Conservation (phyloP, 306 rosid species). For the Benincasa hispida region DNA sequence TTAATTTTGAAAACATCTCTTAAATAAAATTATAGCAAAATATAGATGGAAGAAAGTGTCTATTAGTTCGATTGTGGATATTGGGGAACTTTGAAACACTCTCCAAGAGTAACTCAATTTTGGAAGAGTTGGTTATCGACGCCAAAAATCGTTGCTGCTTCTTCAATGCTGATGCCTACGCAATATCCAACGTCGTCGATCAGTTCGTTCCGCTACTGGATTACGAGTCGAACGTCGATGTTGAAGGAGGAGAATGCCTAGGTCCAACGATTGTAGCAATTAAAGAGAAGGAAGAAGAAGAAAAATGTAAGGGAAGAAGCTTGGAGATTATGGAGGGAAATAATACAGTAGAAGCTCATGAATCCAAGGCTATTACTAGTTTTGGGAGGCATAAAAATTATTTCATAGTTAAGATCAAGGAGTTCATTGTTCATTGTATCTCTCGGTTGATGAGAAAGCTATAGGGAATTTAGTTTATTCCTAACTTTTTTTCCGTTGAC, state of each 20-base stretch:
- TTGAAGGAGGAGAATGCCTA: not conserved
- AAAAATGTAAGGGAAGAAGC: not conserved
- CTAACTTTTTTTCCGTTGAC: too few species aligned
- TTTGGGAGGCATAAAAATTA: not conserved
- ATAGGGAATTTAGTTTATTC: not conserved
- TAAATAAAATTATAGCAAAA: not conserved
- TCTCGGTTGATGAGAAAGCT: not conserved
- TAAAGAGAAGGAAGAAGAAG: not conserved
- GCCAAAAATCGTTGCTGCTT: conserved; percentile 44
- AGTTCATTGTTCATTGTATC: not conserved
- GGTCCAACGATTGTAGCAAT: too few species aligned
- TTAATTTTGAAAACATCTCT: too few species aligned
- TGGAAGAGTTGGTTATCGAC: conserved; percentile 44
- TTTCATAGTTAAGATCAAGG: not conserved
- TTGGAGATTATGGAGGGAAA: not conserved
- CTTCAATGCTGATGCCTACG: conserved; percentile 46
- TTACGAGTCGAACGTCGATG: not conserved
- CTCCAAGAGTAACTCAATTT: conserved; percentile 24
- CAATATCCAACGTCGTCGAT: conserved; percentile 33
- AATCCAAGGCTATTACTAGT: not conserved
- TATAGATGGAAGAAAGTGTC: conserved; percentile 2
- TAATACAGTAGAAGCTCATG: not conserved
- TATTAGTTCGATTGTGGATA: conserved; percentile 37
- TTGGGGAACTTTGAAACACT: conserved; percentile 52
- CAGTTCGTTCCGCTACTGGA: conserved; percentile 22